phyloP scores from a whole-genome alignment of 495 filamentous ascomycete genomes.

The Bacidia gigantensis region DNA sequence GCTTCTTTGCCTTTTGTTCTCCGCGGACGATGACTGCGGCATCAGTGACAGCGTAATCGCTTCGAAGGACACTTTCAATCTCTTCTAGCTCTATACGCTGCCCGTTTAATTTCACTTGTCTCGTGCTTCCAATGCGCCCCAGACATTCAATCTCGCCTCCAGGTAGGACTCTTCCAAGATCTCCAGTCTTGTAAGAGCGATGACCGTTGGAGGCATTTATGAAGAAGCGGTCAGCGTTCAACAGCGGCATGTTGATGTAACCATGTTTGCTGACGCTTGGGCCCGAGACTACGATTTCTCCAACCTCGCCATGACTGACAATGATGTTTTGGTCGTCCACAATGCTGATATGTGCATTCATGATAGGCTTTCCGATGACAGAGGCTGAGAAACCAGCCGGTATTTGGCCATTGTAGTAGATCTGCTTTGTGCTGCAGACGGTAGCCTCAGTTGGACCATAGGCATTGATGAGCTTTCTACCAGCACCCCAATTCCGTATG shows the following conservation, averaged over 20 bases:
- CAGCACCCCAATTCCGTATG: constrained; percentile 18
- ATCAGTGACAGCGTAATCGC: no score
- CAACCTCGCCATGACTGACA: neutral
- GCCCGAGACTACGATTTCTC: neutral
- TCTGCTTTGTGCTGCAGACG: constrained; percentile 5
- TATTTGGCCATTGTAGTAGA: constrained; percentile 1
- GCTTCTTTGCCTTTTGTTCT: neutral
- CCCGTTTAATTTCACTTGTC: no score
- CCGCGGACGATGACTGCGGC: no score
- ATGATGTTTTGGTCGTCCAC: neutral
- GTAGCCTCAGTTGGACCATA: constrained; percentile 25
- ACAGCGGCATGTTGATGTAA: neutral
- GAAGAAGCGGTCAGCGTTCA: neutral
- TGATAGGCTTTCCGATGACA: neutral
- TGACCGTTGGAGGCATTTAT: neutral
- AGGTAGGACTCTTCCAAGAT: neutral
- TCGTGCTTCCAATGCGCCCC: no score
- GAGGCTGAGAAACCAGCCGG: neutral
- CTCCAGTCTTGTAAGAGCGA: neutral
- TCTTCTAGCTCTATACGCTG: no score
- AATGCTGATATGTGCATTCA: constrained; percentile 1
- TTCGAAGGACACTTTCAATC: no score
- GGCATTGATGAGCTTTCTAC: constrained; percentile 18
- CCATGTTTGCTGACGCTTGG: neutral
- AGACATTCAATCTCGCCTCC: neutral